These are phyloP conservation scores for Lepidium campestre DNA, from an alignment of 441 rosid genomes.

Conservation along the genomic window DNA sequence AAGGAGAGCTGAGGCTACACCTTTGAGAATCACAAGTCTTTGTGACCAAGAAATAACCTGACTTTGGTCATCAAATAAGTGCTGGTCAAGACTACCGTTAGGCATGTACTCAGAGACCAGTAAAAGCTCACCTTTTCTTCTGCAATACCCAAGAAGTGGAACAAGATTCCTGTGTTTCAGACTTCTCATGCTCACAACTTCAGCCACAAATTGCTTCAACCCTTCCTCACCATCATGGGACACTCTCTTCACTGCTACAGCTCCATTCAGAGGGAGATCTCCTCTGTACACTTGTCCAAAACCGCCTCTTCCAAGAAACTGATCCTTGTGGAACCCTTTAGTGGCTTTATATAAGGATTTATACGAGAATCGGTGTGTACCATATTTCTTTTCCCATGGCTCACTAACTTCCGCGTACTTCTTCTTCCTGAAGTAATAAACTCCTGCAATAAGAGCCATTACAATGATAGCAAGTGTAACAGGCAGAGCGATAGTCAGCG, in stretches of 20 bases:
- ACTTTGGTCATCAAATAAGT: slow-evolving; percentile 20
- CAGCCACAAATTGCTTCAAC: slow-evolving; percentile 57
- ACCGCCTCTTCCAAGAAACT: slow-evolving; percentile 47
- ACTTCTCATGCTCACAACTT: slow-evolving; percentile 48
- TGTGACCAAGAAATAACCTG: slow-evolving; percentile 36
- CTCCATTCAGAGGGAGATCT: slow-evolving; percentile 23
- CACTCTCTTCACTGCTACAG: slow-evolving; percentile 52
- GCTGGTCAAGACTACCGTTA: slow-evolving; percentile 50
- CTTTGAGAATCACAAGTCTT: slow-evolving; percentile 41
- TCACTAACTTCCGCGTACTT: slow-evolving; percentile 37
- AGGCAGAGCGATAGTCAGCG: neutral
- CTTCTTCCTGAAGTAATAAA: slow-evolving; percentile 17
- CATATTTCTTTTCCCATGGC: slow-evolving; percentile 49
- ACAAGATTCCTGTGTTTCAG: slow-evolving; percentile 55
- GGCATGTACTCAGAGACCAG: slow-evolving; percentile 58
- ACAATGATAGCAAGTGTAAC: neutral
- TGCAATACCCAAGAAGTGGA: slow-evolving; percentile 52
- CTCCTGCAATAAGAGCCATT: slow-evolving; percentile 21
- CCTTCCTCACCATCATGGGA: slow-evolving; percentile 40
- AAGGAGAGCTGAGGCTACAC: slow-evolving; percentile 44
- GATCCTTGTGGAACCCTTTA: slow-evolving; percentile 41
- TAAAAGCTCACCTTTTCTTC: slow-evolving; percentile 45
- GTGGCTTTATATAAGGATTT: slow-evolving; percentile 51
- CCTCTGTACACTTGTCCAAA: slow-evolving; percentile 60
- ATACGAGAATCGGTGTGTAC: slow-evolving; percentile 46